A percentile compares a stretch with the other conserved stretches of the same genome.
Evolutionary conservation across 2,329 filamentous ascomycete genomes (phyloP).

Genomic region (Esteya vermicola): DNA sequence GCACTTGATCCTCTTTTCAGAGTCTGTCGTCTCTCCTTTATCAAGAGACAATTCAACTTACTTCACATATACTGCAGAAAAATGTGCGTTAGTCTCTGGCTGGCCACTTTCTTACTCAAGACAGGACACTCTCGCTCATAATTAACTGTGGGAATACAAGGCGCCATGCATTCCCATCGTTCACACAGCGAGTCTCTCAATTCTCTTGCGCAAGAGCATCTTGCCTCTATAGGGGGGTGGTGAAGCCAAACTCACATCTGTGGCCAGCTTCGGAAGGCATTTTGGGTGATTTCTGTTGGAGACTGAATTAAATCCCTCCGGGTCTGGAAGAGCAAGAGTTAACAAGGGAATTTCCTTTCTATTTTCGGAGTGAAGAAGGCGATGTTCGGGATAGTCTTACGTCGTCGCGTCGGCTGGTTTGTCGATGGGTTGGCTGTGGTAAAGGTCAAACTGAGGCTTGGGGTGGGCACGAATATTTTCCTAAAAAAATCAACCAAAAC

Average conservation of each 20-base stretch:
- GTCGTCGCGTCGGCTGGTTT: constrained; percentile 11
- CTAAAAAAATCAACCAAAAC: constrained; percentile 6
- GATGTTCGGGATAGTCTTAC: constrained; percentile 9
- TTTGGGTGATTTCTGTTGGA: constrained; percentile 30
- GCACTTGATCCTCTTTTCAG: not conserved
- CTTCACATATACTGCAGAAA: constrained; percentile 66
- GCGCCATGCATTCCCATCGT: no score
- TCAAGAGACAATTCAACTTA: constrained; percentile 36
- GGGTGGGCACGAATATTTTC: constrained; percentile 10
- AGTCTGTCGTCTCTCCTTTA: not conserved
- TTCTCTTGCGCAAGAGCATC: no score
- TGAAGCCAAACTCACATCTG: constrained; percentile 55
- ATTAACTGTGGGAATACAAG: no score
- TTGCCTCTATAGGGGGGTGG: no score
- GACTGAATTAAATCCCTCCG: constrained; percentile 6
- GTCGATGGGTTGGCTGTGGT: constrained; percentile 9
- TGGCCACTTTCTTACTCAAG: no score
- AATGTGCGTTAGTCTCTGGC: constrained; percentile 4
- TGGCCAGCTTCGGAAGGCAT: constrained; percentile 83
- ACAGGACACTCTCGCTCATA: no score
- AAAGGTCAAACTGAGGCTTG: constrained; percentile 8
- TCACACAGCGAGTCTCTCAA: no score
- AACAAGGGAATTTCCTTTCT: not conserved
- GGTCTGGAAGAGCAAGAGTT: constrained; percentile 13
- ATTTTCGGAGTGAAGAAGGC: not conserved